Percentiles rank a stretch among this genome's conserved stretches.
phyloP scores from a whole-genome alignment of 2,329 filamentous ascomycete species.

The Atkinsonella hypoxylon region DNA sequence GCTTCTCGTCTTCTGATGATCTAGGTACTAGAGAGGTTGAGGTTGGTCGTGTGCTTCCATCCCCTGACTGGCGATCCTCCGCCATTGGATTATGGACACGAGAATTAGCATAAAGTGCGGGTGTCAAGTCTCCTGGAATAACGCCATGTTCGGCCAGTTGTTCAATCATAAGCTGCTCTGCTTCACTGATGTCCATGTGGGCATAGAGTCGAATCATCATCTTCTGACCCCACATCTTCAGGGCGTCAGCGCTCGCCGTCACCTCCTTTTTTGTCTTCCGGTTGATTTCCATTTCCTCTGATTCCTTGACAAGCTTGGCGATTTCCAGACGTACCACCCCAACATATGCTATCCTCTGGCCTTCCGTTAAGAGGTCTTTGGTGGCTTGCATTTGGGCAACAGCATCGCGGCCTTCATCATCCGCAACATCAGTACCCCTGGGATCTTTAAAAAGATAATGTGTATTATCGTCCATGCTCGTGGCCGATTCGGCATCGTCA shows the following conservation, averaged over 20 bases:
- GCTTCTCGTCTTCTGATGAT: constrained; percentile 28
- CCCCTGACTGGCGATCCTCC: constrained; percentile 20
- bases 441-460: constrained; percentile 83
- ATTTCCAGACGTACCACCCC: constrained; percentile 76
- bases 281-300: constrained; percentile 48
- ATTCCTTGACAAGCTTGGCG: constrained; percentile 59
- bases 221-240: constrained; percentile 95
- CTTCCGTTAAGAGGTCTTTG: constrained; percentile 88
- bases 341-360: constrained; percentile 91
- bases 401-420: constrained; percentile 72
- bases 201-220: constrained; percentile 92
- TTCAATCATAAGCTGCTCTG: constrained; percentile 97
- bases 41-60: constrained; percentile 9
- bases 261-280: constrained; percentile 62
- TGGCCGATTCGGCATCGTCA: constrained; percentile 86
- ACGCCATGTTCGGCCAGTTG: constrained; percentile 90
- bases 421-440: constrained; percentile 39
- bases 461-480: constrained; percentile 95
- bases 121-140: constrained; percentile 68
- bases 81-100: constrained; percentile 88
- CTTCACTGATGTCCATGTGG: constrained; percentile 90
- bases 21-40: constrained; percentile 12
- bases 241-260: constrained; percentile 57
- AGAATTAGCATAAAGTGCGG: constrained; percentile 80
- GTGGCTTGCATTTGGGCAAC: constrained; percentile 88